These are phyloP conservation scores for Byssothecium circinans DNA, from an alignment of 2,329 filamentous ascomycete species.

Conservation along the genomic window DNA sequence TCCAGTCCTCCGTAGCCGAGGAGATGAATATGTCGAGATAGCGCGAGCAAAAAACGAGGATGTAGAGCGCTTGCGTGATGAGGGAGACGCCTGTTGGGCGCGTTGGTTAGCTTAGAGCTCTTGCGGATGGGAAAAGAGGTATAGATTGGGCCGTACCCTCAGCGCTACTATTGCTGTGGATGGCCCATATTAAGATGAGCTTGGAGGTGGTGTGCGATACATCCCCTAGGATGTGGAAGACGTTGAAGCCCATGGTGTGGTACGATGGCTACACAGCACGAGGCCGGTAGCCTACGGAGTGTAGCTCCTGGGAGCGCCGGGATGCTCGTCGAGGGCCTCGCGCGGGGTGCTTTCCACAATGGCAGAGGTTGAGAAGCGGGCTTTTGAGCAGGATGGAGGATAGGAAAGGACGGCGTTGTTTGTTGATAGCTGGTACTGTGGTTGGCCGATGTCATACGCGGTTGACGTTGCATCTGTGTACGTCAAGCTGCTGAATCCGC, in stretches of 20 bases:
- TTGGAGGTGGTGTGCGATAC: conserved; percentile 84
- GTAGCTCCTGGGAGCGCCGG: no score
- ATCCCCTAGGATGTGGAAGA: conserved; percentile 80
- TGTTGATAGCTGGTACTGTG: neutral
- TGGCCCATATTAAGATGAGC: conserved; percentile 86
- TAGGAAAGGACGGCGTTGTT: no score
- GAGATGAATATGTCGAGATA: conserved; percentile 77
- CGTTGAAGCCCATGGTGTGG: conserved; percentile 41
- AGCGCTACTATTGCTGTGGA: conserved; percentile 83
- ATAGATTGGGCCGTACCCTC: conserved; percentile 60
- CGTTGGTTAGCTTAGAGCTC: conserved; percentile 6
- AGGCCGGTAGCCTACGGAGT: conserved; percentile 24
- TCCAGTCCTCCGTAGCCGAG: conserved; percentile 42
- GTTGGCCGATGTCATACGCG: neutral
- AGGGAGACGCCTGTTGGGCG: conserved; percentile 71
- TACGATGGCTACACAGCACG: conserved; percentile 27
- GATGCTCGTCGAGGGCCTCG: neutral
- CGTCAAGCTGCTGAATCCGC: neutral
- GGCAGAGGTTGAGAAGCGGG: neutral
- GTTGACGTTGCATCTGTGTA: neutral
- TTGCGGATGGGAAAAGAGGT: neutral
- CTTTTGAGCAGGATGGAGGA: no score
- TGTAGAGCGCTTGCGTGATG: conserved; percentile 87
- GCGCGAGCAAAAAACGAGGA: conserved; percentile 79
- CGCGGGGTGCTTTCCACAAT: neutral